These are phyloP conservation scores for Penicillium steckii DNA, from an alignment of 495 filamentous ascomycete genomes.

Conservation along the genomic window DNA sequence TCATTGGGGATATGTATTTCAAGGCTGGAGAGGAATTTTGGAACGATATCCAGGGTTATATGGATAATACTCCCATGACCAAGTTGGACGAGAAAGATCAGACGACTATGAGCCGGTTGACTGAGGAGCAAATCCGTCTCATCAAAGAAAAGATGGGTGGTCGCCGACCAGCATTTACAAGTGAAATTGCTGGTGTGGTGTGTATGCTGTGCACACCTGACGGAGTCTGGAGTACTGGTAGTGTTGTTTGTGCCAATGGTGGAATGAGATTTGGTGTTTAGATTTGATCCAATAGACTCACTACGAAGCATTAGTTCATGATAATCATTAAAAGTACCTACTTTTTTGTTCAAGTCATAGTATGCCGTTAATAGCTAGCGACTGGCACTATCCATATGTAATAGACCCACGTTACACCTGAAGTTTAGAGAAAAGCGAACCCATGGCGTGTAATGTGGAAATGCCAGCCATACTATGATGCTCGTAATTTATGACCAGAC, in stretches of 20 bases:
- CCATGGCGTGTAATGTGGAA: too few species aligned
- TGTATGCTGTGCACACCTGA: slow-evolving; percentile 79
- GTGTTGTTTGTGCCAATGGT: slow-evolving; percentile 84
- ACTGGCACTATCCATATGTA: too few species aligned
- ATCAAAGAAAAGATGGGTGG: slow-evolving; percentile 65
- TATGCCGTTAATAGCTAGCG: too few species aligned
- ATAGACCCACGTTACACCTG: too few species aligned
- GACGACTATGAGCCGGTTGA: slow-evolving; percentile 49
- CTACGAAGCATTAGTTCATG: background rate
- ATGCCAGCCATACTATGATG: too few species aligned
- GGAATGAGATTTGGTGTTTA: slow-evolving; percentile 55
- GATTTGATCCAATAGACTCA: background rate
- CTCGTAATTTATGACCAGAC: too few species aligned
- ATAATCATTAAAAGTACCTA: background rate
- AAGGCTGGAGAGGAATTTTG: slow-evolving; percentile 53
- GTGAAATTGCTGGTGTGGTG: slow-evolving; percentile 81
- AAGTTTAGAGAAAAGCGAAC: too few species aligned
- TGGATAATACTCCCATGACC: slow-evolving; percentile 67
- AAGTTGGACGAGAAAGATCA: slow-evolving; percentile 41
- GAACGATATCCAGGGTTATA: slow-evolving; percentile 56
- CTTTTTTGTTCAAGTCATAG: too few species aligned
- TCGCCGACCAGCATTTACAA: slow-evolving; percentile 61
- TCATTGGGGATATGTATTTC: slow-evolving; percentile 76
- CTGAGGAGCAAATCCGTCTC: slow-evolving; percentile 57
- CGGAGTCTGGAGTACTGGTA: slow-evolving; percentile 77